phyloP scores from a whole-genome alignment of 2,329 filamentous ascomycete species.

The Diplodia mutila region DNA sequence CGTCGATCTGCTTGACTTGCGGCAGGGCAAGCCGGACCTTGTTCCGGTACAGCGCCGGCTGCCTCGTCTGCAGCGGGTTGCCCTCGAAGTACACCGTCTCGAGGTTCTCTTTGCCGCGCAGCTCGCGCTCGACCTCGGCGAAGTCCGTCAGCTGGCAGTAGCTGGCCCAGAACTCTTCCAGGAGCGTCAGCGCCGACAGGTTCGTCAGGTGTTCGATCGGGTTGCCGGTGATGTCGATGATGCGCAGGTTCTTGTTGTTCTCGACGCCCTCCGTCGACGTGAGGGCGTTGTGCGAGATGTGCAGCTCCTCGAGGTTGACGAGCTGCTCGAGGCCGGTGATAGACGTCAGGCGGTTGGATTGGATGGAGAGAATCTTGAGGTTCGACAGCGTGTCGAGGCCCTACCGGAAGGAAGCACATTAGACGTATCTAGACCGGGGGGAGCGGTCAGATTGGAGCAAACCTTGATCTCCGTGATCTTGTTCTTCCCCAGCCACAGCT shows the following conservation, averaged over 20 bases:
- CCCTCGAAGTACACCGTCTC: constrained; percentile 96
- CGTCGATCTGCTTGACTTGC: constrained; percentile 91
- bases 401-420: constrained; percentile 32
- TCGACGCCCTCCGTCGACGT: constrained; percentile 72
- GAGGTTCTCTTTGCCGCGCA: constrained; percentile 77
- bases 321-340: constrained; percentile 76
- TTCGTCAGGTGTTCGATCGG: constrained; percentile 75
- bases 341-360: constrained; percentile 86
- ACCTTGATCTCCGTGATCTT: constrained; percentile 84
- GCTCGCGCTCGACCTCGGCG: constrained; percentile 75
- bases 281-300: constrained; percentile 94
- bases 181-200: constrained; percentile 66
- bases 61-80: constrained; percentile 80
- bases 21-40: constrained; percentile 88
- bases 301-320: constrained; percentile 83
- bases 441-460: neutral
- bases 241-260: constrained; percentile 58
- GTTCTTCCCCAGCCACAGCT: constrained; percentile 95
- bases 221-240: constrained; percentile 91
- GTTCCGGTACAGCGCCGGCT: constrained; percentile 87
- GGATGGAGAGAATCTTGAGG: constrained; percentile 87
- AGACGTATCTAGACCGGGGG: neutral
- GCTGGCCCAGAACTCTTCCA: constrained; percentile 94
- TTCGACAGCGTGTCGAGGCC: constrained; percentile 75
- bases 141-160: constrained; percentile 84